Percentiles rank a stretch among this genome's conserved stretches.
Evolutionary conservation across 2,329 filamentous ascomycete species (phyloP).

Genomic region (Dendryphion nanum): DNA sequence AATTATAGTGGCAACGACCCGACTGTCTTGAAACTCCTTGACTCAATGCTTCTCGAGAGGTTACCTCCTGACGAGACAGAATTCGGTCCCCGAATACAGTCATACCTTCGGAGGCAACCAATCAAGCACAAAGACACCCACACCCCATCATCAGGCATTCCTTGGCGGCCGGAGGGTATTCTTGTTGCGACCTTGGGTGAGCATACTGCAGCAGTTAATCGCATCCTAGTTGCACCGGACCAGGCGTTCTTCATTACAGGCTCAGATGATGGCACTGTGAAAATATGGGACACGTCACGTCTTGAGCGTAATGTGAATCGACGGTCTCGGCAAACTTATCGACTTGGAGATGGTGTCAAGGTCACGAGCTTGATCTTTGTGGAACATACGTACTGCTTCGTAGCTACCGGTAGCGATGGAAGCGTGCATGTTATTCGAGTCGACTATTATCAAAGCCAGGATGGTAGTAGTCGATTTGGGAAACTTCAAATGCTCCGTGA

Average conservation of each 20-base stretch:
- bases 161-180: slow-evolving; percentile 81
- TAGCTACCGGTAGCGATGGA: slow-evolving; percentile 86
- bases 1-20: slow-evolving; percentile 79
- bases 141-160: slow-evolving; percentile 49
- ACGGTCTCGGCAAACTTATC: slow-evolving; percentile 81
- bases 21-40: slow-evolving; percentile 63
- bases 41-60: slow-evolving; percentile 75
- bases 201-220: slow-evolving; percentile 77
- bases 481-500: slow-evolving; percentile 70
- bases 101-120: slow-evolving; percentile 55
- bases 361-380: slow-evolving; percentile 87
- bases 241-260: slow-evolving; percentile 93
- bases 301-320: slow-evolving; percentile 90
- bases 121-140: slow-evolving; percentile 57
- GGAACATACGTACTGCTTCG: slow-evolving; percentile 89
- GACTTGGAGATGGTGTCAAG: slow-evolving; percentile 66
- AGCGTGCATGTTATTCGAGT: slow-evolving; percentile 80
- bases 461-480: slow-evolving; percentile 66
- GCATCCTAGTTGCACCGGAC: slow-evolving; percentile 80
- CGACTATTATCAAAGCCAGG: slow-evolving; percentile 59
- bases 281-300: slow-evolving; percentile 87
- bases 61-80: slow-evolving; percentile 61
- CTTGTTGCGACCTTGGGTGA: slow-evolving; percentile 88
- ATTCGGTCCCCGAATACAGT: slow-evolving; percentile 77
- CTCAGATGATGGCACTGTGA: slow-evolving; percentile 86